phyloP scores from a whole-genome alignment of 495 filamentous ascomycete species.

The Bathelium albidoporum region DNA sequence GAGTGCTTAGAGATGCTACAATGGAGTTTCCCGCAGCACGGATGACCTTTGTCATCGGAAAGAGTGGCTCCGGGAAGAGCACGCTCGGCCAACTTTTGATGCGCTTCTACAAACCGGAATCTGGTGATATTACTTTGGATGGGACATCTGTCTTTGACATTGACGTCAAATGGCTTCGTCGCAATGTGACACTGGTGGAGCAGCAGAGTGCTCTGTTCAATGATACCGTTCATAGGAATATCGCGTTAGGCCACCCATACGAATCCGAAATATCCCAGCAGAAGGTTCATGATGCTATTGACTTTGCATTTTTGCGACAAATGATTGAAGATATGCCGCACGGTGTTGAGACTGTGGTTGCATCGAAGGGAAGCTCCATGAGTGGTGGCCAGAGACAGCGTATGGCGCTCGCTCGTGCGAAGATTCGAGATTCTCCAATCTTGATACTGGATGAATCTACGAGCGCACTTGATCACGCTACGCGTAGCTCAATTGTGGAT shows the following conservation, averaged over 20 bases:
- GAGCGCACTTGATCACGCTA: slow-evolving; percentile 35
- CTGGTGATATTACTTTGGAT: slow-evolving; percentile 62
- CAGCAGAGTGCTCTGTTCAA: slow-evolving; percentile 78
- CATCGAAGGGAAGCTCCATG: slow-evolving; percentile 55
- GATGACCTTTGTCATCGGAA: slow-evolving; percentile 74
- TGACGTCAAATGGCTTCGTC: slow-evolving; percentile 62
- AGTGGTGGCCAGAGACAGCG: slow-evolving; percentile 67
- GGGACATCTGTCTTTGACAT: slow-evolving; percentile 50
- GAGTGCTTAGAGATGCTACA: slow-evolving; percentile 47
- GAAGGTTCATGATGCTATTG: slow-evolving; percentile 48
- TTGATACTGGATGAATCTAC: slow-evolving; percentile 38
- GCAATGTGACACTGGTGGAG: slow-evolving; percentile 73
- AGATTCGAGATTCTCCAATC: slow-evolving; percentile 33
- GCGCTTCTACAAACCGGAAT: slow-evolving; percentile 58
- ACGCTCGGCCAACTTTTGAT: slow-evolving; percentile 74
- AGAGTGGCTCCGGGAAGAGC: slow-evolving; percentile 88
- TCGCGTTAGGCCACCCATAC: slow-evolving; percentile 58
- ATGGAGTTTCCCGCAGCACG: slow-evolving; percentile 63
- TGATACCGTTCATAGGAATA: slow-evolving; percentile 68
- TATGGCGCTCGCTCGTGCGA: slow-evolving; percentile 33
- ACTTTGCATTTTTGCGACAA: slow-evolving; percentile 60
- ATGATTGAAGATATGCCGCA: slow-evolving; percentile 61
- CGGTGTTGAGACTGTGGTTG: slow-evolving; percentile 65
- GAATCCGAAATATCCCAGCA: slow-evolving; percentile 38
- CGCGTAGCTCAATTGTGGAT: slow-evolving; percentile 29